phyloP scores from a whole-genome alignment of 2,329 filamentous ascomycete genomes.

The Gnomoniopsis smithogilvyi region DNA sequence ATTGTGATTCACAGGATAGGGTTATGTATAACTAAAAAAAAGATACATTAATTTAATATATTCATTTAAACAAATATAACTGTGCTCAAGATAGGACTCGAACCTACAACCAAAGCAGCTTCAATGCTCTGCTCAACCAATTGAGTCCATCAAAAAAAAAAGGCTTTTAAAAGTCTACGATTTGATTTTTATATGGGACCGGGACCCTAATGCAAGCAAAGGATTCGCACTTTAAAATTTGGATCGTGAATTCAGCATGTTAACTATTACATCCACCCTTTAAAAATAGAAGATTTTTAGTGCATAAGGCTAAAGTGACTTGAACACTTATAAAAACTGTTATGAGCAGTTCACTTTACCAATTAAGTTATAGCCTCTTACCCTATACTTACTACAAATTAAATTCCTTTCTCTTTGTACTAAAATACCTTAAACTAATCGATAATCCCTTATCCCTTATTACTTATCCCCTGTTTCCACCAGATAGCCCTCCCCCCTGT shows the following conservation, averaged over 20 bases:
- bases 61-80: not conserved
- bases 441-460: no score
- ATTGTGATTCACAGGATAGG: no score
- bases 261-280: slow-evolving; percentile 12
- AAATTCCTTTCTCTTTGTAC: not conserved
- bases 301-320: not conserved
- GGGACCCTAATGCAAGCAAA: slow-evolving; percentile 15
- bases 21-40: not conserved
- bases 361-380: not conserved
- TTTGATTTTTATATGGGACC: not conserved
- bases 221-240: slow-evolving; percentile 17
- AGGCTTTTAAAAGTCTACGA: not conserved
- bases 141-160: not conserved
- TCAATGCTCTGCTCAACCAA: not conserved
- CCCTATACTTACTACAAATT: not conserved
- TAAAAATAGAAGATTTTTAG: not conserved
- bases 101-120: not conserved
- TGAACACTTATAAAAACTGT: slow-evolving; percentile 1
- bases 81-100: not conserved
- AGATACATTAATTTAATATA: not conserved
- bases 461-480: no score
- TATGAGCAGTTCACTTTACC: not conserved
- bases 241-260: slow-evolving; percentile 13
- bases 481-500: no score
- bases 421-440: not conserved